A percentile compares a stretch with the other conserved stretches of the same genome.
Conservation (phyloP, 106 monocot genomes). For the Dactylorhiza incarnata region DNA sequence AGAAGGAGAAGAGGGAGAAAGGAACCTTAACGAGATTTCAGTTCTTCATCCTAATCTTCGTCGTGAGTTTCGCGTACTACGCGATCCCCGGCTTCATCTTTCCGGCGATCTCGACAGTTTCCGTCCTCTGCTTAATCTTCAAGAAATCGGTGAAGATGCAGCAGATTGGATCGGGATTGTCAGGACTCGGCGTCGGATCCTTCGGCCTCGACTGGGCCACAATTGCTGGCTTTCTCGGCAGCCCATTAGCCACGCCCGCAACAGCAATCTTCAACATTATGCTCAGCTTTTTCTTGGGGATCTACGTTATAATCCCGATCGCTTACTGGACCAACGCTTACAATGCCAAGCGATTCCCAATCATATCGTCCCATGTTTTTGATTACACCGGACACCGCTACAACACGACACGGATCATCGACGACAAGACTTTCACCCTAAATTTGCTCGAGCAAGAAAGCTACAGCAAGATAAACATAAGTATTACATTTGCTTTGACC, state of each 20-base stretch:
- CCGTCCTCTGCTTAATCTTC: conserved; percentile 37
- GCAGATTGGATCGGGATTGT: conserved; percentile 46
- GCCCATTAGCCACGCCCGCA: conserved; percentile 29
- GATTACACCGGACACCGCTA: conserved; percentile 15
- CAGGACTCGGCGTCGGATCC: conserved; percentile 29
- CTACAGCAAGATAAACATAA: conserved; percentile 13
- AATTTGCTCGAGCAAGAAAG: conserved; percentile 16
- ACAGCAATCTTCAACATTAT: conserved; percentile 29
- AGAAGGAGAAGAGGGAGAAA: conserved; percentile 37
- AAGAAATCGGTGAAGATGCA: conserved; percentile 50
- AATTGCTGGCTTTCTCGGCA: conserved; percentile 24
- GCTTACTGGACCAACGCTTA: conserved; percentile 26
- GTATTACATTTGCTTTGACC: conserved; percentile 12
- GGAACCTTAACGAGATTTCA: conserved; percentile 33
- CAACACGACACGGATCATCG: conserved; percentile 24
- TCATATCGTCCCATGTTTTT: conserved; percentile 29
- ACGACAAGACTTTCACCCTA: conserved; percentile 11
- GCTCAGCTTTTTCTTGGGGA: conserved; percentile 14
- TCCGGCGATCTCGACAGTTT: conserved; percentile 33
- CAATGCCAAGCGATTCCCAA: conserved; percentile 29
- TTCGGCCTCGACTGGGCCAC: conserved; percentile 33
- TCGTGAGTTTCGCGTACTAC: conserved; percentile 51
- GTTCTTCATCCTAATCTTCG: conserved; percentile 34
- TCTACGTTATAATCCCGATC: conserved; percentile 25
- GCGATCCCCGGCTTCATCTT: conserved; percentile 40